Conservation (phyloP, 352 stramenopile species). For the Phytophthora capsici region DNA sequence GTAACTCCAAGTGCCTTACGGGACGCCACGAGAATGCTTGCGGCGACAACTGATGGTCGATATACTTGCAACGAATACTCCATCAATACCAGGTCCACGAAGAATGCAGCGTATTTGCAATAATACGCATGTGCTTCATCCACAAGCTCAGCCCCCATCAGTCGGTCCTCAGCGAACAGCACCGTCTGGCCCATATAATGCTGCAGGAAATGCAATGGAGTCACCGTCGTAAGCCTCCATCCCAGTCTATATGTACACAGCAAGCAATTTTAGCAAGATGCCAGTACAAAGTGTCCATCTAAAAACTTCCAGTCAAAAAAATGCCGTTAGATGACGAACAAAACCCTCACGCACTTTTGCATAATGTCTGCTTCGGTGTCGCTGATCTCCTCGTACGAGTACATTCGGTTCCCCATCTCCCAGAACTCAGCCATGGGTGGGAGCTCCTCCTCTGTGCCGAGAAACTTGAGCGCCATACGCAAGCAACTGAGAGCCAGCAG, state of each 20-base stretch:
- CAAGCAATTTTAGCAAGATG: conserved; percentile 34
- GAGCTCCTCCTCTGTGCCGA: conserved; percentile 81
- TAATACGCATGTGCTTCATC: conserved; percentile 84
- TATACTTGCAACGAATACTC: conserved; percentile 88
- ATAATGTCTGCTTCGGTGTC: conserved; percentile 66
- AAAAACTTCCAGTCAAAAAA: conserved; percentile 20
- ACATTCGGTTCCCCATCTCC: conserved; percentile 87
- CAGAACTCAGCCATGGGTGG: conserved; percentile 84
- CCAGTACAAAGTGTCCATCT: conserved; percentile 7
- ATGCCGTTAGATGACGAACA: conserved; percentile 29
- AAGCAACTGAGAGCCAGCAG: conserved; percentile 83
- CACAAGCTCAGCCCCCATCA: conserved; percentile 74
- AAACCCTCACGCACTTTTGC: conserved; percentile 40
- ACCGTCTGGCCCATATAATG: conserved; percentile 83
- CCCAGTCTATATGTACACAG: conserved; percentile 54
- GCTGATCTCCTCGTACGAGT: conserved; percentile 86
- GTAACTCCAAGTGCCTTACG: conserved; percentile 81
- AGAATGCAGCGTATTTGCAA: conserved; percentile 87
- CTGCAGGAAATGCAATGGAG: conserved; percentile 81
- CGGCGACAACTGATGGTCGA: conserved; percentile 79
- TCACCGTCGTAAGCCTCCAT: conserved; percentile 75
- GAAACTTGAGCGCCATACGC: conserved; percentile 82
- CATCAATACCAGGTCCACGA: conserved; percentile 85
- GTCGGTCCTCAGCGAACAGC: conserved; percentile 79
- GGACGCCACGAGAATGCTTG: conserved; percentile 76